Base-by-base conservation (phyloP, 371 early-diverging fungal genomes). In the Lichtheimia hyalospora region DNA sequence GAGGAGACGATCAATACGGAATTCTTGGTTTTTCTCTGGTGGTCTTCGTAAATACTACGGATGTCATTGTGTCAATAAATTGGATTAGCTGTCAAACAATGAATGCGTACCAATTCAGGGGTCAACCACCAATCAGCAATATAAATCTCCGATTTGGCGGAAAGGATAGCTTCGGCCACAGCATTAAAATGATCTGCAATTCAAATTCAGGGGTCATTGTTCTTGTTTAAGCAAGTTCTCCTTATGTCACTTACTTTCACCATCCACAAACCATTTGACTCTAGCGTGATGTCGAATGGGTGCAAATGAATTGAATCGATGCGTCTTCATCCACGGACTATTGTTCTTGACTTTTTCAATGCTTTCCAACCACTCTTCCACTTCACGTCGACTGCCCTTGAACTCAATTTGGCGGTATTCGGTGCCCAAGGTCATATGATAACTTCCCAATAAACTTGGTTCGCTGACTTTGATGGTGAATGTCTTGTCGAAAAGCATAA, bases 1-100 rank as follows among this genome's bases (percentile, higher is more conserved):
- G n/a, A 97, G 73, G 49, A 96, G 63, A 15, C 89, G 69, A 69
- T 97, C 97, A 10, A 97, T 56, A 40, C 97, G 82, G 64, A 86
- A 92, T 44, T 86, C 85, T 59, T 87, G 73, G 58, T 93, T 82
- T 39, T 84, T 69, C 54, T 79, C 82, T n/a, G 89, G 84, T 3
- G 93, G 94, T 44, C 95, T 79, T 15, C 88, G 81, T 61, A 96
- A 70, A 69, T 92, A 94, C 79, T 89, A 64, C 3, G 13, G 13
- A 27, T 21, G 24, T 15, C 39, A 41, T 25, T 15, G 24, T 23
- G 25, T 14, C 24, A 12, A 14, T 6, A 15, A 23, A 34, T 18
- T 21, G 7, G n/a, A 46, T 46, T 15, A 53, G 40, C 27, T 53
- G 25, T 18, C 53, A 53, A 25, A 53, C 16, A 16, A 25, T 12